Conservation (phyloP, 345 rosid species). For the Excoecaria cochinchinensis region DNA sequence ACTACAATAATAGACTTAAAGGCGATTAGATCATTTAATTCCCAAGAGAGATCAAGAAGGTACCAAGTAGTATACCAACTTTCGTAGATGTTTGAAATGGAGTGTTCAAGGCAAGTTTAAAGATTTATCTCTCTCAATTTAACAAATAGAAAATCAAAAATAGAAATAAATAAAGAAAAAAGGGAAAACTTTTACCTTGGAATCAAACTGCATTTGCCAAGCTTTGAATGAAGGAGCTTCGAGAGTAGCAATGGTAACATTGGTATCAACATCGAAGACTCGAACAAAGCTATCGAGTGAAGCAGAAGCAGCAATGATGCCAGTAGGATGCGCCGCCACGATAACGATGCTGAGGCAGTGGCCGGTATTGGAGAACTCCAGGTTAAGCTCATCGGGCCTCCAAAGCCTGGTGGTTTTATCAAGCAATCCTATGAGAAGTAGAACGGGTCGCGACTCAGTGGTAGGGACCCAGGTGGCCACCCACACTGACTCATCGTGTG, state of each 20-base stretch:
- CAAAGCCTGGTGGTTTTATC: conserved; percentile 92
- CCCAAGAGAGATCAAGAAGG: neutral
- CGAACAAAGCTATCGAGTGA: conserved; percentile 95
- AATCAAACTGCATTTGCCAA: conserved; percentile 94
- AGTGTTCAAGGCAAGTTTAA: too few species aligned
- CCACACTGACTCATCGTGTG: conserved; percentile 95
- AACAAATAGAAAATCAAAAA: neutral
- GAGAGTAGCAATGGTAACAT: conserved; percentile 77
- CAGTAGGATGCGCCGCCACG: conserved; percentile 96
- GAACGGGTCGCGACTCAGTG: conserved; percentile 58
- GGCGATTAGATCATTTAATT: neutral
- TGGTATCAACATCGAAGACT: conserved; percentile 92
- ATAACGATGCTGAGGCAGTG: conserved; percentile 92
- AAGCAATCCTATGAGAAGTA: conserved; percentile 80
- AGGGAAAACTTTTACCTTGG: conserved; percentile 52
- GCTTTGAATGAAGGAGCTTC: conserved; percentile 97
- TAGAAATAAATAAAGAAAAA: neutral
- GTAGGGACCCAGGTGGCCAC: conserved; percentile 88
- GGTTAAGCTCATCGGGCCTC: conserved; percentile 73
- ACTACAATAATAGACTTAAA: too few species aligned
- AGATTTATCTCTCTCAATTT: neutral
- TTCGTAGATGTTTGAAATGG: neutral
- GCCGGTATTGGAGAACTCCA: conserved; percentile 78
- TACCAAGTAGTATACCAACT: neutral
- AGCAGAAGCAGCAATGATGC: conserved; percentile 89